Evolutionary conservation across 305 asterid species (phyloP).

Genomic region (Rubia tinctorum): DNA sequence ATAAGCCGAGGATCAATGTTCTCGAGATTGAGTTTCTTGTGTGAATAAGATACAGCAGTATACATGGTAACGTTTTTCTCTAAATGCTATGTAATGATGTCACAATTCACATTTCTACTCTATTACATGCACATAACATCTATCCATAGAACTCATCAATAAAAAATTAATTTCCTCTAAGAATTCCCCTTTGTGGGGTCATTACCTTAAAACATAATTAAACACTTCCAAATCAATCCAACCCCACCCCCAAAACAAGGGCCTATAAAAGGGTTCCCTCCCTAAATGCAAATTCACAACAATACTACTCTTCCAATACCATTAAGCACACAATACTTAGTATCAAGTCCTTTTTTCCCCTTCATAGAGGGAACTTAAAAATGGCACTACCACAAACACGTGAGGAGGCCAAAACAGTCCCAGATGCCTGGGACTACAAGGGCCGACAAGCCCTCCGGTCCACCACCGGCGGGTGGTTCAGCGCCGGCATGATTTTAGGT

Average conservation of each 20-base stretch:
- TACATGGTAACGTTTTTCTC: too few species aligned
- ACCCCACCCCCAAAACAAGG: background rate
- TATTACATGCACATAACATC: too few species aligned
- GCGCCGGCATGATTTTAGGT: conserved; percentile 87
- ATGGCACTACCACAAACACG: conserved; percentile 55
- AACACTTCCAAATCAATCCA: background rate
- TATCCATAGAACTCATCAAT: background rate
- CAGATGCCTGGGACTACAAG: conserved; percentile 80
- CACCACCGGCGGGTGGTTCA: conserved; percentile 76
- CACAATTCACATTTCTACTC: too few species aligned
- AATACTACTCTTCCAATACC: background rate
- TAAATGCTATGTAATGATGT: too few species aligned
- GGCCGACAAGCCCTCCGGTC: conserved; percentile 59
- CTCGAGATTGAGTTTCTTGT: too few species aligned
- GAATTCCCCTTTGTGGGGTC: background rate
- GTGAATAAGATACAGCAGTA: too few species aligned
- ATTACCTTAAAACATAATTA: background rate
- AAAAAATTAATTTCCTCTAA: background rate
- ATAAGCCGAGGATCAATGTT: too few species aligned
- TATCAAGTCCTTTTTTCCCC: background rate
- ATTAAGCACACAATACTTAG: background rate
- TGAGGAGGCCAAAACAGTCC: conserved; percentile 48
- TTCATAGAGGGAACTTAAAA: background rate
- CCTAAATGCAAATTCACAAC: background rate
- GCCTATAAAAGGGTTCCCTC: conserved; percentile 1